These are phyloP conservation scores for Epichloe festucae DNA, from an alignment of 2,329 filamentous ascomycete species.

Conservation along the genomic window DNA sequence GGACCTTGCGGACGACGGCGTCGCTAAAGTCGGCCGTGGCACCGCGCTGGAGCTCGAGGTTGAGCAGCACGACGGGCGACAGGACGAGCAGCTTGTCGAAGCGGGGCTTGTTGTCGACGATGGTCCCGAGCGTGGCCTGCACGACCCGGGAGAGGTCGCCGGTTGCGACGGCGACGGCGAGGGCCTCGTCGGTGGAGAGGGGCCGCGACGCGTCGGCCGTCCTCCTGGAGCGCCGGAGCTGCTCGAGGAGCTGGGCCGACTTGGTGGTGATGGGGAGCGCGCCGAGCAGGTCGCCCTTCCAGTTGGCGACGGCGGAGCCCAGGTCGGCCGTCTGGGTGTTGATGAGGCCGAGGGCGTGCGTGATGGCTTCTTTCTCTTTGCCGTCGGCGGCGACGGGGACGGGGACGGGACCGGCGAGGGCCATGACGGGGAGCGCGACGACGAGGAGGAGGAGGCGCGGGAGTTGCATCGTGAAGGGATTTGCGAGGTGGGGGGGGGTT, in stretches of 20 bases:
- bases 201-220: constrained; percentile 23
- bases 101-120: constrained; percentile 27
- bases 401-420: not conserved
- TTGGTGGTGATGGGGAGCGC: constrained; percentile 27
- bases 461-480: constrained; percentile 1
- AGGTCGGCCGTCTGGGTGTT: constrained; percentile 20
- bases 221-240: constrained; percentile 26
- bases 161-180: constrained; percentile 26
- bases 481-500: not conserved
- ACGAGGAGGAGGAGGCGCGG: not conserved
- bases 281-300: constrained; percentile 25
- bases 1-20: constrained; percentile 28
- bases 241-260: constrained; percentile 24
- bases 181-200: constrained; percentile 25
- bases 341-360: constrained; percentile 22
- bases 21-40: constrained; percentile 26
- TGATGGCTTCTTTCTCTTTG: constrained; percentile 3
- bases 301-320: constrained; percentile 21
- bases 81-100: constrained; percentile 31
- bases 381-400: not conserved
- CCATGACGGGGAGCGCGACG: constrained; percentile 1
- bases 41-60: constrained; percentile 26
- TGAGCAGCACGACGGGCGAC: constrained; percentile 28
- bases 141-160: constrained; percentile 23
- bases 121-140: constrained; percentile 23